Evolutionary conservation across 495 filamentous ascomycete genomes (phyloP).

Genomic region (Talaromyces liani): DNA sequence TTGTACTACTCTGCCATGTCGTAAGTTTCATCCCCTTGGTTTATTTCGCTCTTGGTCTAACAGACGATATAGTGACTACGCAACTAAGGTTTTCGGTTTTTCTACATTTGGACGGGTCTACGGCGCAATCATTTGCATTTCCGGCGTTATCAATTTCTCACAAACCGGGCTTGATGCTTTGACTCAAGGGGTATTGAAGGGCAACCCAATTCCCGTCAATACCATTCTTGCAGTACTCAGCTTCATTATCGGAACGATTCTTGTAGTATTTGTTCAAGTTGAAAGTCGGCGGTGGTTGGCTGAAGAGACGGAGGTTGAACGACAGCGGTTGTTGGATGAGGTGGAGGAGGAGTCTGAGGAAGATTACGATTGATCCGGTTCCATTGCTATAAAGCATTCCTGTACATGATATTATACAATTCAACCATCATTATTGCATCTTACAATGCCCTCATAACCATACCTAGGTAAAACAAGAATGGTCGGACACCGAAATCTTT

Average conservation of each 20-base stretch:
- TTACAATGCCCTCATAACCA: not conserved
- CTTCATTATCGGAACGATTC: constrained; percentile 49
- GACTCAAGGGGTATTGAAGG: constrained; percentile 63
- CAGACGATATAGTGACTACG: constrained; percentile 55
- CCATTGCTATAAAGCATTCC: not conserved
- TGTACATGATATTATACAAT: not conserved
- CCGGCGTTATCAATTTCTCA: constrained; percentile 77
- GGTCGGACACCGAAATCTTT: constrained; percentile 9
- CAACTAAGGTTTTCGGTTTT: constrained; percentile 93
- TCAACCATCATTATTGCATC: not conserved
- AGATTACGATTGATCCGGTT: constrained; percentile 4
- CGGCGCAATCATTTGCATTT: constrained; percentile 81
- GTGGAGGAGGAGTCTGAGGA: constrained; percentile 27
- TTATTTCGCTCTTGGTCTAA: not conserved
- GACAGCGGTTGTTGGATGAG: constrained; percentile 17
- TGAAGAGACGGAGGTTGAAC: constrained; percentile 20
- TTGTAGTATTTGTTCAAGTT: constrained; percentile 52
- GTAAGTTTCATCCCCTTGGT: constrained; percentile 25
- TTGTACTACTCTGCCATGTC: constrained; percentile 47
- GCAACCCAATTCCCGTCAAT: constrained; percentile 77
- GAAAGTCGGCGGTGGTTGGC: constrained; percentile 18
- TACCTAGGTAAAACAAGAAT: not conserved
- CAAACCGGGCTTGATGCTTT: constrained; percentile 75
- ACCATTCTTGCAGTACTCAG: constrained; percentile 53
- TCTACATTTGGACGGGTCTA: constrained; percentile 90